phyloP scores from a whole-genome alignment of 208 protist species.

The Lotmaria passim region DNA sequence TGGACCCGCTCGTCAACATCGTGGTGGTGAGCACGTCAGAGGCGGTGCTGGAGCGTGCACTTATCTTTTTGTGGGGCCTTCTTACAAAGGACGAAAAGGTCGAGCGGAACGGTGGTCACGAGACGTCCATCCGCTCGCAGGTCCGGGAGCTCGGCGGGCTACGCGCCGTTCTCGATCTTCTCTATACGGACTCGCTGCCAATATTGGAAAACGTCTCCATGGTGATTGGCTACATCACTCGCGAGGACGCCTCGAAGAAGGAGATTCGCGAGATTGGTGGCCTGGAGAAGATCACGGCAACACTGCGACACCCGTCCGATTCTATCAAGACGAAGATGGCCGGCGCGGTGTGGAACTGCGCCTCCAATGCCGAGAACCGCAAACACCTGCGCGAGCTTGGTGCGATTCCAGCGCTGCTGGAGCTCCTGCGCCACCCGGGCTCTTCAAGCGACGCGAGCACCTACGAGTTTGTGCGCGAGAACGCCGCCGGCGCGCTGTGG shows the following conservation, averaged over 20 bases:
- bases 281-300: slow-evolving; percentile 91
- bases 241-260: slow-evolving; percentile 90
- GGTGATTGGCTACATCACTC: slow-evolving; percentile 94
- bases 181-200: slow-evolving; percentile 89
- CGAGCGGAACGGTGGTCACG: slow-evolving; percentile 49
- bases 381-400: slow-evolving; percentile 85
- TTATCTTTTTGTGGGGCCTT: slow-evolving; percentile 89
- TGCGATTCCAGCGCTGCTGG: slow-evolving; percentile 82
- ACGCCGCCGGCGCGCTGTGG: slow-evolving; percentile 92
- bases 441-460: slow-evolving; percentile 32
- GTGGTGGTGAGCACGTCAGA: slow-evolving; percentile 85
- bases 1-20: slow-evolving; percentile 90
- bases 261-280: slow-evolving; percentile 87
- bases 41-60: slow-evolving; percentile 86
- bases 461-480: slow-evolving; percentile 90
- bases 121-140: slow-evolving; percentile 56
- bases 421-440: slow-evolving; percentile 55
- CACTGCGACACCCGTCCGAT: slow-evolving; percentile 86
- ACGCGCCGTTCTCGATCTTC: slow-evolving; percentile 84
- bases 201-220: slow-evolving; percentile 94
- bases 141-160: slow-evolving; percentile 83
- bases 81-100: slow-evolving; percentile 69
- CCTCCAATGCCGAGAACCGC: slow-evolving; percentile 91
- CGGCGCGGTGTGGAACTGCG: slow-evolving; percentile 94
- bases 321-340: slow-evolving; percentile 93